Conservation (phyloP, 441 rosid species). For the Jatropha podagrica region DNA sequence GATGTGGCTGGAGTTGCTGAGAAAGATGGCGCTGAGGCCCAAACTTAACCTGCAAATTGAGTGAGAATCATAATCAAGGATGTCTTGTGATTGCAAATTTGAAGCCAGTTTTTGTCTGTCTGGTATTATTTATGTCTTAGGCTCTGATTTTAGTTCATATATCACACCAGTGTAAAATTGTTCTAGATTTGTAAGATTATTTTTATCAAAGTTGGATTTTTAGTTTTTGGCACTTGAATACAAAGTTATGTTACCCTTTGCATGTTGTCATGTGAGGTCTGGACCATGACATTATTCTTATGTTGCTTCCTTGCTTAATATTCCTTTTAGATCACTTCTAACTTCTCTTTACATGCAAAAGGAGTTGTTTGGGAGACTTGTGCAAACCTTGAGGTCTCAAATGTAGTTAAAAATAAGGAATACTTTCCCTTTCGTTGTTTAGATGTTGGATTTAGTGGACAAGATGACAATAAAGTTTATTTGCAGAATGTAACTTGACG, state of each 20-base stretch:
- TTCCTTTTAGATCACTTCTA: neutral
- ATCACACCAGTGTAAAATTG: neutral
- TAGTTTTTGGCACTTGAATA: neutral
- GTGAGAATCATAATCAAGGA: constrained; percentile 13
- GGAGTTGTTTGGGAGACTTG: neutral
- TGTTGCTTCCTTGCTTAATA: neutral
- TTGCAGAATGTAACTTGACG: neutral
- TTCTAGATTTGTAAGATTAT: neutral
- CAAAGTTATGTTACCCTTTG: neutral
- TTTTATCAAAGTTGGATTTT: neutral
- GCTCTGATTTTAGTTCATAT: neutral
- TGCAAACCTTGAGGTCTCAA: neutral
- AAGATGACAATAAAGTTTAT: neutral
- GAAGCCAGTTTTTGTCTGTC: constrained; percentile 2
- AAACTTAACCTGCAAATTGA: constrained; percentile 9
- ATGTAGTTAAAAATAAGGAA: neutral
- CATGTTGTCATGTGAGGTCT: neutral
- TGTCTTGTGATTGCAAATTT: constrained; percentile 5
- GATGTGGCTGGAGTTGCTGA: constrained; percentile 28
- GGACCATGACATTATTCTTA: neutral
- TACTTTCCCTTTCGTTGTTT: neutral
- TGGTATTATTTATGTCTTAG: neutral
- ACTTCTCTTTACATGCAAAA: neutral
- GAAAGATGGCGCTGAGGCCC: constrained; percentile 10
- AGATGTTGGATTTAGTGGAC: neutral